Evolutionary conservation across 2,329 filamentous ascomycete species (phyloP), one percentile per base, ranked within the genome.

Genomic region (Monosporascus cannonballus): DNA sequence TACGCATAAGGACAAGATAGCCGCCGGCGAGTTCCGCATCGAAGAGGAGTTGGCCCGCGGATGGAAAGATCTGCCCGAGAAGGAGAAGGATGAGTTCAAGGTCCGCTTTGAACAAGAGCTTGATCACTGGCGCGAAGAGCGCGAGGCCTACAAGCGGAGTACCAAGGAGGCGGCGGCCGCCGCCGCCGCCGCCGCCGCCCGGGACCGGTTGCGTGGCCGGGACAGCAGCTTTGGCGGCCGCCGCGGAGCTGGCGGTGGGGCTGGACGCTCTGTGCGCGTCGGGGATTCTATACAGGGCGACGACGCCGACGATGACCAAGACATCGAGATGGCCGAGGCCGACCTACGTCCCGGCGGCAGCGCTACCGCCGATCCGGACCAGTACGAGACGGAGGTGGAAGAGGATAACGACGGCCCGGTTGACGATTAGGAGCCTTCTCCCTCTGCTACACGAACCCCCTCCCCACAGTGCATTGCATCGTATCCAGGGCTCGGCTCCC

Each of bases 31-130:
- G 46, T 68, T 71, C 51, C 71, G 73, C 52, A 64, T 80, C 14
- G 78, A 82, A n/a, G 77, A 79, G 49, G 79, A 81, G 68, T 72
- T 84, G 8, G 69, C 72, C n/a, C 73, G 73, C 14, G 70, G 71
- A 42, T 84, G 81, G 80, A 77, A 80, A 54, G 75, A 78, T 20
- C 70, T 84, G 15, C 65, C 76, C 4, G 72, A 77, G 45, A 68
- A 66, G 22, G 72, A 77, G 48, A 77, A 75, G 62, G 76, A 79
- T 25, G 73, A 75, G 49, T 82, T 74, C 51, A 71, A 77, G 55
- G 59, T 67, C 4, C 72, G 71, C 22, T 73, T 72, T 49, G 71
- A 74, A 51, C 60, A 70, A 48, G 71, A 70, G 50, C 59, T 72
- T 41, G 66, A 54, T 41, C 67, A 71, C 57, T 73, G 73, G 64